These are phyloP conservation scores for Quercus mongolica DNA, from an alignment of 306 rosid genomes.

Conservation along the genomic window DNA sequence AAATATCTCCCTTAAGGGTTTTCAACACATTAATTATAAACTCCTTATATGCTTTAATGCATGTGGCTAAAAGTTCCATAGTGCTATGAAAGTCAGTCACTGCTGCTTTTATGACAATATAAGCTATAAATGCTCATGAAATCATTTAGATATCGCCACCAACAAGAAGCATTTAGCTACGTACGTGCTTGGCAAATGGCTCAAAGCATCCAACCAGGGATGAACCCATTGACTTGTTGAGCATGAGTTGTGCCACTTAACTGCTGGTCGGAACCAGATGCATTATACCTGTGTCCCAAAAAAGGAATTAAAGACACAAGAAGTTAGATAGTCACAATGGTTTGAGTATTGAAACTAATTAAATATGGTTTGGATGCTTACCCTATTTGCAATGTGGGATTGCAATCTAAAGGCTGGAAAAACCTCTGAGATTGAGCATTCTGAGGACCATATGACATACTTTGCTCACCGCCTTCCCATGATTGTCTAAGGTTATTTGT, in stretches of 20 bases:
- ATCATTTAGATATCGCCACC: slow-evolving; percentile 33
- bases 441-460: slow-evolving; percentile 58
- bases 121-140: slow-evolving; percentile 25
- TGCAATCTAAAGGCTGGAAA: slow-evolving; percentile 52
- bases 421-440: slow-evolving; percentile 47
- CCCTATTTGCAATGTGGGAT: slow-evolving; percentile 55
- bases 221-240: slow-evolving; percentile 50
- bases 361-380: slow-evolving; percentile 7
- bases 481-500: slow-evolving; percentile 59
- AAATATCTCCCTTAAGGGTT: slow-evolving; percentile 15
- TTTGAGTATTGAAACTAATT: background rate
- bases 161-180: slow-evolving; percentile 2
- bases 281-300: slow-evolving; percentile 23
- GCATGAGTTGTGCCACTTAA: slow-evolving; percentile 35
- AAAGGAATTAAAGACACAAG: background rate
- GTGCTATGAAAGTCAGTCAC: slow-evolving; percentile 37
- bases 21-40: slow-evolving; percentile 17
- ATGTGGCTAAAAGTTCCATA: slow-evolving; percentile 31
- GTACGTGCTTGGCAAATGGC: background rate
- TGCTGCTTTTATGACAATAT: slow-evolving; percentile 30
- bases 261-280: slow-evolving; percentile 38
- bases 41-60: slow-evolving; percentile 26
- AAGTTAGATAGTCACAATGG: background rate
- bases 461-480: slow-evolving; percentile 82
- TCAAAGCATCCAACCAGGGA: slow-evolving; percentile 68